Percentiles rank a stretch among this genome's conserved stretches.
Evolutionary conservation across 2,329 filamentous ascomycete species (phyloP).

Genomic region (Phialocephala sp.): DNA sequence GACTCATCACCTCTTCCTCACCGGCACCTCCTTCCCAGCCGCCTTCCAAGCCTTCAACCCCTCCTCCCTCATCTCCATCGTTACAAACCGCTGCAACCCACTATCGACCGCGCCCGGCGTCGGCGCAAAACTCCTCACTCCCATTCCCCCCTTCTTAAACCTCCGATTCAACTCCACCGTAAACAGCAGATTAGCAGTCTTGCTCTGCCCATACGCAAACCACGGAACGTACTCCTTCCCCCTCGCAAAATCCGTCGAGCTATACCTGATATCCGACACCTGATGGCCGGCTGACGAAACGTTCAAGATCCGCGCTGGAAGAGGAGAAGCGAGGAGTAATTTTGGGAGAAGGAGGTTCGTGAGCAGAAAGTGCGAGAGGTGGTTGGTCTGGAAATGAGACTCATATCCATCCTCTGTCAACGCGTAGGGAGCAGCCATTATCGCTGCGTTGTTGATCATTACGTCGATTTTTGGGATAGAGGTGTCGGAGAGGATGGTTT

Average conservation of each 20-base stretch:
- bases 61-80: conserved; percentile 13
- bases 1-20: conserved; percentile 17
- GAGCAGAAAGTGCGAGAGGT: conserved; percentile 60
- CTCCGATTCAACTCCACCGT: conserved; percentile 38
- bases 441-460: conserved; percentile 47
- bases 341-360: conserved; percentile 50
- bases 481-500: conserved; percentile 43
- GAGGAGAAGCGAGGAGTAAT: conserved; percentile 14
- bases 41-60: conserved; percentile 8
- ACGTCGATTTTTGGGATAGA: conserved; percentile 46
- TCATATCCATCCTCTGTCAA: conserved; percentile 53
- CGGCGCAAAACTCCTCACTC: conserved; percentile 39
- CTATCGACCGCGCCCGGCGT: conserved; percentile 38
- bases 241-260: conserved; percentile 36
- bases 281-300: conserved; percentile 45
- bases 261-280: conserved; percentile 43
- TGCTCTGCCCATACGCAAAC: conserved; percentile 45
- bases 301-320: conserved; percentile 30
- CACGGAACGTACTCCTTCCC: conserved; percentile 43
- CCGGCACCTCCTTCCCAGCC: neutral
- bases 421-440: conserved; percentile 26
- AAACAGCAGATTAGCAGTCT: conserved; percentile 46
- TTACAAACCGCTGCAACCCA: conserved; percentile 17
- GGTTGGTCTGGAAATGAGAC: conserved; percentile 57
- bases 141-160: conserved; percentile 28